Percentiles rank a stretch among this genome's conserved stretches.
Evolutionary conservation across 129 eudicot genomes (phyloP).

Genomic region (Lactuca sativa): DNA sequence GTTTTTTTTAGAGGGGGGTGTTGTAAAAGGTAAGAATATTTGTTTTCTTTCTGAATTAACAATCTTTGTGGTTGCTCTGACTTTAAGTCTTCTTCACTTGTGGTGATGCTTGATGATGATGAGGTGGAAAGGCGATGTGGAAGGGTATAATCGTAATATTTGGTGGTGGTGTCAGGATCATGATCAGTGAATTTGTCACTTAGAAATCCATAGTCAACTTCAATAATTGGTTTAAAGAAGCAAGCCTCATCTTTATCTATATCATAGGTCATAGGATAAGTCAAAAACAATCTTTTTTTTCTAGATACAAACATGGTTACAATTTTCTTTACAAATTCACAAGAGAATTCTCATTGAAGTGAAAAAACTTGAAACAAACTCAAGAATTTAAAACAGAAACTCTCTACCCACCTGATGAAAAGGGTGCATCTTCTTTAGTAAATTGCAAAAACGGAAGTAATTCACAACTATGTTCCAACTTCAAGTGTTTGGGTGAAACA

Average conservation of each 20-base stretch:
- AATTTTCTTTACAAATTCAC: too few species aligned
- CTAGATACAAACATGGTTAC: too few species aligned
- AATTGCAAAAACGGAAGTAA: conserved; percentile 40
- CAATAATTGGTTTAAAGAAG: conserved; percentile 25
- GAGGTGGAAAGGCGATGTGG: conserved; percentile 47
- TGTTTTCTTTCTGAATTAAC: conserved; percentile 13
- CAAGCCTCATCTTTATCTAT: conserved; percentile 41
- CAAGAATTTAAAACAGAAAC: conserved; percentile 1
- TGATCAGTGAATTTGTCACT: conserved; percentile 31
- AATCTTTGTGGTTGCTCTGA: conserved; percentile 15
- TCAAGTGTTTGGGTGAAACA: conserved; percentile 54
- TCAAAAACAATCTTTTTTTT: conserved; percentile 16
- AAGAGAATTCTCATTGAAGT: not conserved
- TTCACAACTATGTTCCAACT: conserved; percentile 31
- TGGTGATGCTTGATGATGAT: conserved; percentile 44
- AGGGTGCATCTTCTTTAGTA: conserved; percentile 20
- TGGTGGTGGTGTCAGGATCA: conserved; percentile 11
- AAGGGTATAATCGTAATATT: conserved; percentile 26
- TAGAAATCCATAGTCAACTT: conserved; percentile 26
- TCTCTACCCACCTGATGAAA: conserved; percentile 51
- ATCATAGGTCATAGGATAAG: conserved; percentile 17
- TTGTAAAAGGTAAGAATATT: conserved; percentile 44
- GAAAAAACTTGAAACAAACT: not conserved
- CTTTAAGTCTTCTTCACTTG: conserved; percentile 48
- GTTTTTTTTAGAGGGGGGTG: conserved; percentile 51